Conservation (phyloP, 176 grass and related monocot genomes). For the Oryza punctata region DNA sequence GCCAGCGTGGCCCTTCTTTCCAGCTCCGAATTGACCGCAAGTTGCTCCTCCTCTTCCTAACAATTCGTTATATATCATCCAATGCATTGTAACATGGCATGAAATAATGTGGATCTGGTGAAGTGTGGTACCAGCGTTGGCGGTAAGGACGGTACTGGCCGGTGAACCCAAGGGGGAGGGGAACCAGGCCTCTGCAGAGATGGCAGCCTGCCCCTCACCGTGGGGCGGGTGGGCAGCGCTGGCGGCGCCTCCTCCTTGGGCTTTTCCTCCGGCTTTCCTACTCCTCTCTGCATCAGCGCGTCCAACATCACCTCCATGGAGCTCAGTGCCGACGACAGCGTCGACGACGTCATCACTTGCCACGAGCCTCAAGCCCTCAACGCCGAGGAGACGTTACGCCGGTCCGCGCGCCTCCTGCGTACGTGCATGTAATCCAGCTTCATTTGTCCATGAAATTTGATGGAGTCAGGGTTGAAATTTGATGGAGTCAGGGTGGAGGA, state of each 20-base stretch:
- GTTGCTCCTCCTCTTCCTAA: slow-evolving; percentile 22
- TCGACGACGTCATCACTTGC: slow-evolving; percentile 28
- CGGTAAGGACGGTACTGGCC: neutral
- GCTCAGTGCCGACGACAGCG: slow-evolving; percentile 36
- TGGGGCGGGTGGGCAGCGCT: slow-evolving; percentile 48
- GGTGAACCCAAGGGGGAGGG: neutral
- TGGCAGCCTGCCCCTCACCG: slow-evolving; percentile 35
- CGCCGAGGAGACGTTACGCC: neutral
- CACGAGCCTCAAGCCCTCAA: neutral
- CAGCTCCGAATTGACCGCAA: slow-evolving; percentile 28
- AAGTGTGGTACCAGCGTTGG: neutral
- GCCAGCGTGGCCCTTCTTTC: slow-evolving; percentile 27
- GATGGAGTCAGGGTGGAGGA: neutral
- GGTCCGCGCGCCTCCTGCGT: neutral
- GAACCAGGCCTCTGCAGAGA: slow-evolving; percentile 23
- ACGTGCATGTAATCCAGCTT: neutral
- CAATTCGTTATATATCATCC: neutral
- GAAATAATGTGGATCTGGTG: no score
- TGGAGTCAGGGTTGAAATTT: neutral
- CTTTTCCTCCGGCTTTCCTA: slow-evolving; percentile 51
- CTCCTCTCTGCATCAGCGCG: slow-evolving; percentile 52
- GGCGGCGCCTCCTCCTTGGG: slow-evolving; percentile 44
- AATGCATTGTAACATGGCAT: no score
- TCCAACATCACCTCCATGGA: slow-evolving; percentile 70
- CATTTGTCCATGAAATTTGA: neutral